Percentiles rank a stretch among this genome's conserved stretches.
These are phyloP conservation scores for Yamadazyma triangularis DNA, from an alignment of 1,139 yeast species.

Conservation along the genomic window DNA sequence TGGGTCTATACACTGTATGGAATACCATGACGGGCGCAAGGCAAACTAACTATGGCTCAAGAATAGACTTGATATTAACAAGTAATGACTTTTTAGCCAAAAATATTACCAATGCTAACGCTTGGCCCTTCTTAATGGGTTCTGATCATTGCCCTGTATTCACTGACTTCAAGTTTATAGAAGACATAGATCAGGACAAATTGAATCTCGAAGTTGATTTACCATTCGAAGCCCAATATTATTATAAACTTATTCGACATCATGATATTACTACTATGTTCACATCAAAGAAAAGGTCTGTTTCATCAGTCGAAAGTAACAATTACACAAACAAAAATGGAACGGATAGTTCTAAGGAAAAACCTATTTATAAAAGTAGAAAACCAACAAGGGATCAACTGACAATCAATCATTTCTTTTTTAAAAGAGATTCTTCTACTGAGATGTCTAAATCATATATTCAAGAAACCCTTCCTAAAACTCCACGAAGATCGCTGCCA, in stretches of 20 bases:
- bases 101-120: slow-evolving; percentile 47
- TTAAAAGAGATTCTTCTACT: slow-evolving; percentile 1
- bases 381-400: slow-evolving; percentile 11
- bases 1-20: slow-evolving; percentile 88
- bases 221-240: slow-evolving; percentile 53
- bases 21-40: slow-evolving; percentile 75
- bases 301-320: background rate
- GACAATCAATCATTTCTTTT: slow-evolving; percentile 14
- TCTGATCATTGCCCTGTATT: slow-evolving; percentile 94
- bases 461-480: background rate
- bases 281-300: slow-evolving; percentile 9
- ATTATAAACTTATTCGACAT: slow-evolving; percentile 44
- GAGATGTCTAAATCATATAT: too few relatives aligned
- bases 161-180: slow-evolving; percentile 47
- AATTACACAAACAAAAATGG: slow-evolving; percentile 1
- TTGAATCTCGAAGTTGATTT: slow-evolving; percentile 13
- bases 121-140: slow-evolving; percentile 68
- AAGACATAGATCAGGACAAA: background rate
- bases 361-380: slow-evolving; percentile 6
- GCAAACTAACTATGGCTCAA: slow-evolving; percentile 79
- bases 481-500: background rate
- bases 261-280: slow-evolving; percentile 56
- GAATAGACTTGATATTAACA: slow-evolving; percentile 73
- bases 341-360: background rate
- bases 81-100: slow-evolving; percentile 28